Base-by-base conservation (phyloP, 2,329 filamentous ascomycete species). In the Elsinoe perseae region DNA sequence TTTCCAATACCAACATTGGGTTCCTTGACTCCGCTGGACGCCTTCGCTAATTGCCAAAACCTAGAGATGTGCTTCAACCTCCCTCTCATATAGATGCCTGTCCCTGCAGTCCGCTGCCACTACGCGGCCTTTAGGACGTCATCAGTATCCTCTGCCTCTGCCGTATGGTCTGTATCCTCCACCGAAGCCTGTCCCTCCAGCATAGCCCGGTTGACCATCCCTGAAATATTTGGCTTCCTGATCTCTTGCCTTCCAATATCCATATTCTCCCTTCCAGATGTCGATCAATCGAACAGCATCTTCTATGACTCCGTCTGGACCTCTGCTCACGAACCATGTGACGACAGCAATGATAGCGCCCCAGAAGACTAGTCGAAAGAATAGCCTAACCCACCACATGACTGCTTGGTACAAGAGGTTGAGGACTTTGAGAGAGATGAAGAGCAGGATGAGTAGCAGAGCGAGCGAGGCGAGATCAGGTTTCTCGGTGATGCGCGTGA, bases 351-450 rank as follows among this genome's bases (percentile, higher is more conserved):
- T 72, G 2, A 91, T 62, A 1, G 73, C 68, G 1, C 78, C 79
- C 82, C 83, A 93, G 61, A 89, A 82, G 1, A 80, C 68, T 40
- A 89, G 62, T 21, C 79, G 73, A 60, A 88, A 69, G 9, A 77
- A 76, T 56, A 95, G 66, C n/a, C 80, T 75, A 54, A 89, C 80
- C 82, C 89, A 89, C 74, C 84, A 95, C 66, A 89, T 74, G 57
- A 95, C 76, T 18, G 89, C 73, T 59, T 88, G 80, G 59, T 84
- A 82, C 16, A 89, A 74, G 73, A 86, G 85, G 67, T 84, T 79
- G 61, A 85, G 72, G 40, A 93, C 75, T 61, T 81, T 80, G 58
- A 85, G 71, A 10, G 77, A 78, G 57, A 91, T 68, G 66, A 89
- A 75, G 53, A 92, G 70, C 56, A 83, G 72, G 27, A 83, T 62